A percentile compares a stretch with the other conserved stretches of the same genome.
These are phyloP conservation scores for Groenewaldozyma auringiensis DNA, from an alignment of 1,139 yeast species.

Conservation along the genomic window DNA sequence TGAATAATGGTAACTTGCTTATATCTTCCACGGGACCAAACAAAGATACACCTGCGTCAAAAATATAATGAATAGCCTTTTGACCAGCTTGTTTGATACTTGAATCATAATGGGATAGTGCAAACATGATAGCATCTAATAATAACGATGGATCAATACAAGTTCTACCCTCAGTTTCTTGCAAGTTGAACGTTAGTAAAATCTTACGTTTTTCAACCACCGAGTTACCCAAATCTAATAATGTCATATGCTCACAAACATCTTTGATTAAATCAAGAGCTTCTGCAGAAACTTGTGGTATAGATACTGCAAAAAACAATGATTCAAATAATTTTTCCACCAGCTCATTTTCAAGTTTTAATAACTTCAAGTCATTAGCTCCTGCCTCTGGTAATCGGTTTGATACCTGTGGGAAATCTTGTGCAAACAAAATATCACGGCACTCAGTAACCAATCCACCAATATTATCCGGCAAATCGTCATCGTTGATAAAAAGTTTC, in stretches of 20 bases:
- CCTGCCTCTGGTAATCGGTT: conserved; percentile 28
- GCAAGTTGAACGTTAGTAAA: conserved; percentile 63
- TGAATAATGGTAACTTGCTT: conserved; percentile 63
- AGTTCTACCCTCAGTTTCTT: conserved; percentile 71
- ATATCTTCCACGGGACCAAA: conserved; percentile 64
- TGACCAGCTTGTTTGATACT: conserved; percentile 68
- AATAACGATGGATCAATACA: conserved; percentile 63
- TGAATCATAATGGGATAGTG: conserved; percentile 69
- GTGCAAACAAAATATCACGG: conserved; percentile 44
- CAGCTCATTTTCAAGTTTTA: conserved; percentile 53
- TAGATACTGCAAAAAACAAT: conserved; percentile 64
- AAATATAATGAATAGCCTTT: conserved; percentile 54
- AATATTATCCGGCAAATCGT: conserved; percentile 53
- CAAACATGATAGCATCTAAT: conserved; percentile 67
- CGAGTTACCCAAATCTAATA: conserved; percentile 68
- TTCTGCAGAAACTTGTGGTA: conserved; percentile 65
- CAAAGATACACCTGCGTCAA: conserved; percentile 52
- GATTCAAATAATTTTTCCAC: conserved; percentile 54
- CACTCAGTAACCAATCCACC: conserved; percentile 39
- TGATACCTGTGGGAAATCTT: conserved; percentile 38
- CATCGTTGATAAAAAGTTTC: conserved; percentile 60
- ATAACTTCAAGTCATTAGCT: conserved; percentile 34
- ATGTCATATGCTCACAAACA: conserved; percentile 69
- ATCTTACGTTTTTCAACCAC: conserved; percentile 63
- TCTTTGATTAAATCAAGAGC: conserved; percentile 57